These are phyloP conservation scores for Ceratobasidium papillatum DNA, from an alignment of 1,284 basidiomycete genomes.

Conservation along the genomic window DNA sequence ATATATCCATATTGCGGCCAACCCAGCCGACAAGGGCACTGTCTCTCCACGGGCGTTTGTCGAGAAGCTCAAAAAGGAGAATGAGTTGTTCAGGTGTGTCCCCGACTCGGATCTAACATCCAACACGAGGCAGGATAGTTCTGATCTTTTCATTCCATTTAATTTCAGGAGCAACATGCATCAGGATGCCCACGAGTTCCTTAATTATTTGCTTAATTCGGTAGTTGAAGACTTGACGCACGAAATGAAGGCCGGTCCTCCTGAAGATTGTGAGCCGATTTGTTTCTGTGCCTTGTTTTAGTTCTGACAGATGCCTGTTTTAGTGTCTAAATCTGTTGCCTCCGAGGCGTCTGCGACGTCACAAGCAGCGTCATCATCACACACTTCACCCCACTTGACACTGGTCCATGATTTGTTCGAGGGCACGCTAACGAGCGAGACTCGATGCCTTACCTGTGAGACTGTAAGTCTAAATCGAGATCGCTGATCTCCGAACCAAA, in stretches of 20 bases:
- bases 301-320: background rate
- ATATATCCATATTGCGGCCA: constrained; percentile 82
- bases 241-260: constrained; percentile 52
- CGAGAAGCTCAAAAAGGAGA: constrained; percentile 87
- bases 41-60: constrained; percentile 89
- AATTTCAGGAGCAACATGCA: constrained; percentile 81
- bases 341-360: constrained; percentile 41
- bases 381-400: constrained; percentile 51
- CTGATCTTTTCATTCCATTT: background rate
- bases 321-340: constrained; percentile 45
- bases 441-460: constrained; percentile 96
- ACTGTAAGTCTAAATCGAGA: constrained; percentile 63
- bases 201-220: constrained; percentile 92
- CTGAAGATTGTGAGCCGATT: constrained; percentile 13
- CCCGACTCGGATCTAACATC: background rate
- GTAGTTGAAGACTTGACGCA: constrained; percentile 92
- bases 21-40: constrained; percentile 80
- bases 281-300: background rate
- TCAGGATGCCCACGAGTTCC: constrained; percentile 97
- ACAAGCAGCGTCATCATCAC: constrained; percentile 34
- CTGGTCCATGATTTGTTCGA: constrained; percentile 72
- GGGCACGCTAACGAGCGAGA: constrained; percentile 94
- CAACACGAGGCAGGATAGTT: background rate
- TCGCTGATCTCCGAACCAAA: constrained; percentile 1
- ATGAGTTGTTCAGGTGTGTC: constrained; percentile 70